Evolutionary conservation across 164 flowering plant species (phyloP).

Genomic region (Annona squamosa): DNA sequence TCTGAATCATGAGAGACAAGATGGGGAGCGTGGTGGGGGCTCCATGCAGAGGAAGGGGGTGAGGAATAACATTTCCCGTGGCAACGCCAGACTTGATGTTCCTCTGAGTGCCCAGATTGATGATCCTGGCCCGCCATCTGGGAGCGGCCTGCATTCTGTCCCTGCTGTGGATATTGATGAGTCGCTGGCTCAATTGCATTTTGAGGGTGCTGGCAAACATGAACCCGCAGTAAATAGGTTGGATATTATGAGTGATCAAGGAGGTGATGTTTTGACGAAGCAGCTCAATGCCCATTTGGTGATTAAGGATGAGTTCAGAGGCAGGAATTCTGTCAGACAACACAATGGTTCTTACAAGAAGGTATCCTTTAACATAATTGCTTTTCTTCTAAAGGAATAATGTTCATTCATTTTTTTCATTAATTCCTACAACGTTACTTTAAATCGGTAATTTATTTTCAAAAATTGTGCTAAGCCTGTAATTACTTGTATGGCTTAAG

Average conservation of each 20-base stretch:
- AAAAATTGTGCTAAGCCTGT: too few species aligned
- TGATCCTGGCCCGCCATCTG: conserved; percentile 46
- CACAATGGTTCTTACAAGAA: conserved; percentile 32
- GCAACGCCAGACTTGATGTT: conserved; percentile 1
- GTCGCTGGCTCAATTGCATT: conserved; percentile 26
- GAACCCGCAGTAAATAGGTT: not conserved
- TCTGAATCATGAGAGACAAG: conserved; percentile 12
- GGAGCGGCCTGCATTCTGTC: conserved; percentile 51
- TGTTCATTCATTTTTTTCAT: too few species aligned
- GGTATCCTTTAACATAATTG: conserved; percentile 25
- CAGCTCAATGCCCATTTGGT: conserved; percentile 33
- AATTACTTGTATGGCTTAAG: too few species aligned
- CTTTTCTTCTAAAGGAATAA: not conserved
- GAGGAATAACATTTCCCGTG: not conserved
- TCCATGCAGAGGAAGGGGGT: not conserved
- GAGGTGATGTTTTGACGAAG: conserved; percentile 37
- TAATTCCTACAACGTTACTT: too few species aligned
- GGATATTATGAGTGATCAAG: conserved; percentile 14
- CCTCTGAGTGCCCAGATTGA: conserved; percentile 51
- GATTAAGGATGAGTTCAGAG: conserved; percentile 38
- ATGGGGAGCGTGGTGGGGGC: conserved; percentile 19
- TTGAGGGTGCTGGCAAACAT: conserved; percentile 17
- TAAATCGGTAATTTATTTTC: too few species aligned
- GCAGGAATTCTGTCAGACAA: conserved; percentile 26
- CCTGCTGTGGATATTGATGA: conserved; percentile 42